Percentiles rank a stretch among this genome's conserved stretches.
Evolutionary conservation across 257 asterid species (phyloP).

Genomic region (Primulina tabacum): DNA sequence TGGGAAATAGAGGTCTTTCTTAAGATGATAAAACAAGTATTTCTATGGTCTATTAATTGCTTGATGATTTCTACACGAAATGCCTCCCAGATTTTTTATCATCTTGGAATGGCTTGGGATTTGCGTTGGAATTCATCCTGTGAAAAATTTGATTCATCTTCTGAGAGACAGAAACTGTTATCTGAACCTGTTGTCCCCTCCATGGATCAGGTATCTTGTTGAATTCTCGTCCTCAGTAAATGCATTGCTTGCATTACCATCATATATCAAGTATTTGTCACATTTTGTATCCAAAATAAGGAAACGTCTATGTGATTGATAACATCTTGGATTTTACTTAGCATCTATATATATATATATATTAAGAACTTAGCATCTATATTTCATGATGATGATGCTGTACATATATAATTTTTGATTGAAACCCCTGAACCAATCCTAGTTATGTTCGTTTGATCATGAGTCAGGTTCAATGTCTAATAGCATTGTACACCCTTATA

Average conservation of each 20-base stretch:
- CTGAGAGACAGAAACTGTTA: constrained; percentile 38
- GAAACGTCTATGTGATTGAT: constrained; percentile 1
- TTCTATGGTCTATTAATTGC: constrained; percentile 14
- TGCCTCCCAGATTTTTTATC: constrained; percentile 71
- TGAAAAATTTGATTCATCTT: constrained; percentile 37
- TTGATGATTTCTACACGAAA: constrained; percentile 10
- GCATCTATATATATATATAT: no score
- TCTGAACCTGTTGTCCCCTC: constrained; percentile 62
- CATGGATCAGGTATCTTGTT: constrained; percentile 56
- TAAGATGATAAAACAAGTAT: constrained; percentile 4
- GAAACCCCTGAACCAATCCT: background rate
- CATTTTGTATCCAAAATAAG: constrained; percentile 10
- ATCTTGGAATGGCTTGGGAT: constrained; percentile 94
- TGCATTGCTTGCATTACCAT: constrained; percentile 16
- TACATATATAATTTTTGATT: background rate
- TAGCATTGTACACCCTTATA: constrained; percentile 3
- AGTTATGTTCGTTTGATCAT: background rate
- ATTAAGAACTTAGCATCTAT: constrained; percentile 14
- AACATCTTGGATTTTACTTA: constrained; percentile 14
- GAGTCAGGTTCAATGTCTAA: constrained; percentile 15
- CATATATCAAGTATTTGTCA: background rate
- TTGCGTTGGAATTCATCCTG: constrained; percentile 61
- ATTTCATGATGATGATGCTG: constrained; percentile 10
- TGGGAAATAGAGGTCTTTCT: constrained; percentile 16
- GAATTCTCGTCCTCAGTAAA: constrained; percentile 15